A percentile compares a stretch with the other conserved stretches of the same genome.
Evolutionary conservation across 192 early-diverging fungal species (phyloP).

Genomic region (Coemansia sp.): DNA sequence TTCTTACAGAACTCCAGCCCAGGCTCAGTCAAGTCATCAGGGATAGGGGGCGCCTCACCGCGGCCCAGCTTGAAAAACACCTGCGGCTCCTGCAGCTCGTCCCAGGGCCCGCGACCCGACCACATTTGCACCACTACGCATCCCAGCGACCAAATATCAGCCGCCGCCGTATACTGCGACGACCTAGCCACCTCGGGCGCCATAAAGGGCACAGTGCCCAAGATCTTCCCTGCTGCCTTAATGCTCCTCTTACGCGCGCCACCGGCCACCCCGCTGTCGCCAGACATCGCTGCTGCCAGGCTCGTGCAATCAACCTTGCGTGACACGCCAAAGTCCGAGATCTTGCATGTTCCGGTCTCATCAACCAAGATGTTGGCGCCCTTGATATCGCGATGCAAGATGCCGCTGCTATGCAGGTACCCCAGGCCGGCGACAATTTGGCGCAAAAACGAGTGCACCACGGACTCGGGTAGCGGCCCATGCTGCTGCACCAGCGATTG

Average conservation of each 20-base stretch:
- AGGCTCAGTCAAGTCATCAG: conserved; percentile 63
- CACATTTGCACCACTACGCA: conserved; percentile 96
- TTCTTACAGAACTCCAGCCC: conserved; percentile 69
- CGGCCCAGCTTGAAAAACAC: conserved; percentile 75
- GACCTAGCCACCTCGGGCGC: conserved; percentile 88
- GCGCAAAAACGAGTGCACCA: conserved; percentile 69
- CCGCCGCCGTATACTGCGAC: conserved; percentile 82
- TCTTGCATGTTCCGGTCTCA: conserved; percentile 86
- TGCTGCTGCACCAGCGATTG: conserved; percentile 70
- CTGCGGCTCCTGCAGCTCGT: conserved; percentile 53
- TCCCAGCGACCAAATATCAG: conserved; percentile 89
- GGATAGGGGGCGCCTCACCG: conserved; percentile 79
- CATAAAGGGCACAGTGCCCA: conserved; percentile 91
- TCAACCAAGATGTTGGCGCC: conserved; percentile 77
- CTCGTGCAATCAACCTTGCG: conserved; percentile 60
- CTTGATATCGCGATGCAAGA: conserved; percentile 82
- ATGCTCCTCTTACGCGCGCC: conserved; percentile 32
- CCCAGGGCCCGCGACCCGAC: conserved; percentile 80
- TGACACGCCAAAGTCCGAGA: conserved; percentile 95
- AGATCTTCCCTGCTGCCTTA: conserved; percentile 35
- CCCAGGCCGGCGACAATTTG: conserved; percentile 83
- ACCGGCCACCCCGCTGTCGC: neutral
- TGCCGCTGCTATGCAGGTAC: conserved; percentile 77
- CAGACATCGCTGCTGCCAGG: neutral
- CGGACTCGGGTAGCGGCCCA: conserved; percentile 69